Evolutionary conservation across 306 rosid genomes (phyloP), one percentile per base, ranked within the genome.

Genomic region (Pyrus communis): DNA sequence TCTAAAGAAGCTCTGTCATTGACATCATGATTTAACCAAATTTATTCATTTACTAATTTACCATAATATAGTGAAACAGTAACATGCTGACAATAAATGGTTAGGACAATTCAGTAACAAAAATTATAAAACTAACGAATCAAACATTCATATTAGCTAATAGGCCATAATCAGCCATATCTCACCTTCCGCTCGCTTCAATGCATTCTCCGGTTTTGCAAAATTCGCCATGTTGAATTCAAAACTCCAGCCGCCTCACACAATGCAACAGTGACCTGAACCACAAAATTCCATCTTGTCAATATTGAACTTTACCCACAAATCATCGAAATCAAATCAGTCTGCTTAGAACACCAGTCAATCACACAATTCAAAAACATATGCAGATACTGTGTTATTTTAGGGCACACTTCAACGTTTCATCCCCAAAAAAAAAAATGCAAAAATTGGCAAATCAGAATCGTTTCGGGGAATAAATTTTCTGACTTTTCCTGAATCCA

Each of bases 151-250:
- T 14, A 52, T 42, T 27, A 52, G 77, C 62, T 58, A 31, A 55
- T 5, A 72, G 18, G n/a, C 10, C 25, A 30, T 51, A 54, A 69
- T 49, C 43, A 66, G 60, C 49, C 11, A 25, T 18, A 31, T 40
- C 71, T 63, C 65, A 86, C 92, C 92, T 86, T 88, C 89, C 10
- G 89, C 92, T 64, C 92, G 85, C 80, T 88, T 88, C 80, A 88
- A 63, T 65, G 92, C 92, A 66, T 88, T 88, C 60, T 88, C 92
- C 49, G 92, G 92, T 64, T 88, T 88, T 19, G 85, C 81, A 76
- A 81, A 88, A 71, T 78, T 82, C 64, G 88, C 27, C 92, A 88
- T 88, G 30, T 33, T 74, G 51, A 61, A 66, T 21, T 65, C 67
- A 22, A 82, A 73, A 43, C 30, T 40, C 71, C 66, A 69, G 71